Percentiles rank a stretch among this genome's conserved stretches.
Conservation (phyloP, 805 yeast genomes). For the Torulaspora delbrueckii region DNA sequence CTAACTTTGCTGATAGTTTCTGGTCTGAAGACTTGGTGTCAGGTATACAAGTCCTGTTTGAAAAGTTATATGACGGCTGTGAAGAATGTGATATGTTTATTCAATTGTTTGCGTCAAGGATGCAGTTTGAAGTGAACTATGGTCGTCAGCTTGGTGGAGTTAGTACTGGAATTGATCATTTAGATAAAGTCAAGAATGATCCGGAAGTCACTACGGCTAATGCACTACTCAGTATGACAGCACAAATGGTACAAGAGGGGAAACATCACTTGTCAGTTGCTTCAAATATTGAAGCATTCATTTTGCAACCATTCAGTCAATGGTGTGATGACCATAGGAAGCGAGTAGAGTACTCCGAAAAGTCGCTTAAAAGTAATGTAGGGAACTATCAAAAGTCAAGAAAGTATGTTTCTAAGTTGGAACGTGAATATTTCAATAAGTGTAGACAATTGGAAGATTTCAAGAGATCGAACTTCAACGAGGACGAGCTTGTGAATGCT, state of each 20-base stretch:
- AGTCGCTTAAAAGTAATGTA: slow-evolving; percentile 46
- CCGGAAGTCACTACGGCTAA: slow-evolving; percentile 36
- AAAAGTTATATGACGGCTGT: slow-evolving; percentile 55
- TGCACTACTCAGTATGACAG: slow-evolving; percentile 48
- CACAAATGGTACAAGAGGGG: slow-evolving; percentile 55
- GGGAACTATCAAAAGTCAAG: slow-evolving; percentile 48
- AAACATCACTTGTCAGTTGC: slow-evolving; percentile 62
- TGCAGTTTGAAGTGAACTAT: slow-evolving; percentile 65
- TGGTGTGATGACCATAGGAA: slow-evolving; percentile 74
- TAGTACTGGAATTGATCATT: slow-evolving; percentile 22
- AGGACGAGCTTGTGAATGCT: slow-evolving; percentile 22
- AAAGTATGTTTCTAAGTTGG: slow-evolving; percentile 45
- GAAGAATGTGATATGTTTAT: slow-evolving; percentile 67
- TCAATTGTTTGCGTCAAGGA: slow-evolving; percentile 58
- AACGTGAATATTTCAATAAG: slow-evolving; percentile 68
- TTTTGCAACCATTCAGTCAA: slow-evolving; percentile 62
- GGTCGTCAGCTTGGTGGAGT: slow-evolving; percentile 47
- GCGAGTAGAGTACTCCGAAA: slow-evolving; percentile 58
- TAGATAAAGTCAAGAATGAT: slow-evolving; percentile 13
- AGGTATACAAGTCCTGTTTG: slow-evolving; percentile 50
- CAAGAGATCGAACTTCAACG: slow-evolving; percentile 23
- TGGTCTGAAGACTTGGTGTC: slow-evolving; percentile 66
- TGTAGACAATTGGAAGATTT: slow-evolving; percentile 70
- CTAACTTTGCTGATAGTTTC: slow-evolving; percentile 68
- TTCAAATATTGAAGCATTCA: slow-evolving; percentile 52